These are phyloP conservation scores for Skeletonema tropicum DNA, from an alignment of 108 stramenopile genomes.

Conservation along the genomic window DNA sequence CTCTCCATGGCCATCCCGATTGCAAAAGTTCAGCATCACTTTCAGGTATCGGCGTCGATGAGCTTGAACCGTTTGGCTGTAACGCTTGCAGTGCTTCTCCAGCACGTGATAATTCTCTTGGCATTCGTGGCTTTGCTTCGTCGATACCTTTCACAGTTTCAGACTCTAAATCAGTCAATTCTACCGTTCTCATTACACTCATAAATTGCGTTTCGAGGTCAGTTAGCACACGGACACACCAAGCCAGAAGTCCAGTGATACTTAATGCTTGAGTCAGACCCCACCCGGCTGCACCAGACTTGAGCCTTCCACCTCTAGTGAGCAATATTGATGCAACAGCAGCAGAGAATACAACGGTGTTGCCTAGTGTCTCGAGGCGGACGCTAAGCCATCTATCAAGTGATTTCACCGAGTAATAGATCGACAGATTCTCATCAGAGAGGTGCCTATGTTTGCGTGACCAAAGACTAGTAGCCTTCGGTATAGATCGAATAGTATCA, in stretches of 20 bases:
- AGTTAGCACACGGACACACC: conserved; percentile 87
- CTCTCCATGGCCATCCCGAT: conserved; percentile 86
- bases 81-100: conserved; percentile 50
- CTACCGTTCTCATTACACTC: conserved; percentile 85
- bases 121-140: conserved; percentile 12
- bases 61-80: background rate
- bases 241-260: conserved; percentile 82
- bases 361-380: conserved; percentile 79
- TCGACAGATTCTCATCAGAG: conserved; percentile 64
- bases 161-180: conserved; percentile 63
- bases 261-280: conserved; percentile 81
- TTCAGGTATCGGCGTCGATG: conserved; percentile 43
- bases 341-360: conserved; percentile 65
- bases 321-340: conserved; percentile 66
- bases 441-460: conserved; percentile 58
- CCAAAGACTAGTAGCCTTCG: conserved; percentile 59
- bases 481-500: conserved; percentile 88
- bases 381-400: conserved; percentile 83
- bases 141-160: conserved; percentile 7
- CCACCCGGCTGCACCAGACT: conserved; percentile 81
- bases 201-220: conserved; percentile 90
- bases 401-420: conserved; percentile 75
- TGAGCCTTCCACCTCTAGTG: conserved; percentile 50
- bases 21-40: conserved; percentile 68
- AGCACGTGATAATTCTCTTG: conserved; percentile 24